Percentiles rank a stretch among this genome's conserved stretches.
phyloP scores from a whole-genome alignment of 164 flowering plant genomes.

The Umbilicus rupestris region DNA sequence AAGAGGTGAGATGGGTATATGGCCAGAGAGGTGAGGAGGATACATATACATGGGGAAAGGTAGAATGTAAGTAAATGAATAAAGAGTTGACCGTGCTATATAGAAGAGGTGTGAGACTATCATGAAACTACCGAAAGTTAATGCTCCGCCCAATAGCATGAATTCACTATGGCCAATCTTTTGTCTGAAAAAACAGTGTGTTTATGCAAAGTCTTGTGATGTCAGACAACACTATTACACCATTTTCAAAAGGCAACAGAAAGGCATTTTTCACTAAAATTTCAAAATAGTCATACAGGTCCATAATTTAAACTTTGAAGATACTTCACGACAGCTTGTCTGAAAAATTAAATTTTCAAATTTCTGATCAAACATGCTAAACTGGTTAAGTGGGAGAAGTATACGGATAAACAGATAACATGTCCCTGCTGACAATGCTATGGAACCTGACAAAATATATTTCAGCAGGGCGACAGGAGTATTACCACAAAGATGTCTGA shows the following conservation, averaged over 20 bases:
- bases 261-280: background rate
- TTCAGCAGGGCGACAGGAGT: background rate
- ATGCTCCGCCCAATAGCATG: background rate
- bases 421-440: background rate
- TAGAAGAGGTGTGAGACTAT: background rate
- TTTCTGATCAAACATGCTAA: background rate
- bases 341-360: background rate
- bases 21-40: background rate
- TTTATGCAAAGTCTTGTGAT: background rate
- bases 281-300: background rate
- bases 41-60: background rate
- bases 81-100: background rate
- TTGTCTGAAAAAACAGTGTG: background rate
- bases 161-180: background rate
- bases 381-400: background rate
- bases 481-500: conserved; percentile 55
- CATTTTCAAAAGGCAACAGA: background rate
- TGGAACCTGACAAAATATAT: background rate
- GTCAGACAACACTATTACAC: background rate
- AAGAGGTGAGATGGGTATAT: background rate
- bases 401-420: background rate
- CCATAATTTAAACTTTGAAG: background rate
- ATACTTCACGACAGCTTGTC: background rate
- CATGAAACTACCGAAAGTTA: background rate
- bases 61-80: background rate